phyloP scores from a whole-genome alignment of 176 grass and related monocot species.

The Oryza officinalis region DNA sequence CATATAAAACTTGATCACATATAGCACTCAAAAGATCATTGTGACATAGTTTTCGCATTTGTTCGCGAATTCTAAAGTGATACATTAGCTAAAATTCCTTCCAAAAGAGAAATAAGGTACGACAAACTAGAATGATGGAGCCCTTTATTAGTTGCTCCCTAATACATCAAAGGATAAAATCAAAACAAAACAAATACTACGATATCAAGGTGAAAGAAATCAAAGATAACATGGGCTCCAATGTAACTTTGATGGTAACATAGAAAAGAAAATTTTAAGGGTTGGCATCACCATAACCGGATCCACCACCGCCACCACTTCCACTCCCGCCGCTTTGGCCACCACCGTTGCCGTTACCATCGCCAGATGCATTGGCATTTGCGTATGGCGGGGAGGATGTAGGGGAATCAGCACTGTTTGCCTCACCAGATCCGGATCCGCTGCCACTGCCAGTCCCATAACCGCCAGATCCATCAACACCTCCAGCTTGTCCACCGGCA shows the following conservation, averaged over 20 bases:
- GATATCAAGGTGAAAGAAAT: background rate
- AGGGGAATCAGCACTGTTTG: background rate
- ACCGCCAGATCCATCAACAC: background rate
- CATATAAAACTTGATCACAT: background rate
- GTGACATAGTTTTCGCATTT: background rate
- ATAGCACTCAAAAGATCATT: background rate
- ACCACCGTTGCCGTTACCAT: background rate
- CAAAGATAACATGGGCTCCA: background rate
- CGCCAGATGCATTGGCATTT: slow-evolving; percentile 9
- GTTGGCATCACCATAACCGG: background rate
- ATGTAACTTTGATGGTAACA: background rate
- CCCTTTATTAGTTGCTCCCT: slow-evolving; percentile 15
- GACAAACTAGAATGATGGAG: background rate
- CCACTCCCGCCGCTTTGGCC: slow-evolving; percentile 12
- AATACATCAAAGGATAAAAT: background rate
- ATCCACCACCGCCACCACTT: background rate
- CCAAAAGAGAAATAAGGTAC: background rate
- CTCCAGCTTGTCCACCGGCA: background rate
- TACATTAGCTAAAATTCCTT: background rate
- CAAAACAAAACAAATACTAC: background rate
- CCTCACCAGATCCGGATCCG: background rate
- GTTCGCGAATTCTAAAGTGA: background rate
- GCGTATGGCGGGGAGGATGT: background rate
- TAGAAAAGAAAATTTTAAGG: background rate
- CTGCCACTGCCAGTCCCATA: background rate